Evolutionary conservation across 177 flowering plant genomes (phyloP).

Genomic region (Vitis hybrid): DNA sequence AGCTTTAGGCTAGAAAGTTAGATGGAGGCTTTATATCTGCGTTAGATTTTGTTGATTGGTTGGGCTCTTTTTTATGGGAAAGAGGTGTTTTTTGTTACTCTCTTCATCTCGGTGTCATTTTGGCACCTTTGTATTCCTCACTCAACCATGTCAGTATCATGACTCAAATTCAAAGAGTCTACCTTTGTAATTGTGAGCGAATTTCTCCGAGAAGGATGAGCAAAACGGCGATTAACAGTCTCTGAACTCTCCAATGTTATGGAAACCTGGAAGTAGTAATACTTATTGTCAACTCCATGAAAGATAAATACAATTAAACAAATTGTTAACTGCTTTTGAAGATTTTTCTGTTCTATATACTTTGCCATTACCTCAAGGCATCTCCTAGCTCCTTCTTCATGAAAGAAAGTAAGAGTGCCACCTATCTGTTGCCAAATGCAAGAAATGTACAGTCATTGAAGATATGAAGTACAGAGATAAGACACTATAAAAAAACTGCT

Average conservation of each 20-base stretch:
- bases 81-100: too few species aligned
- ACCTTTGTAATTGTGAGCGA: constrained; percentile 93
- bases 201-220: constrained; percentile 88
- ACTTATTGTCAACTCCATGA: not conserved
- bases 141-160: not conserved
- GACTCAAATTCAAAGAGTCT: not conserved
- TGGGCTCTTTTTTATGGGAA: too few species aligned
- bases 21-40: too few species aligned
- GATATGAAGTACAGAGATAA: not conserved
- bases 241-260: constrained; percentile 88
- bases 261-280: constrained; percentile 57
- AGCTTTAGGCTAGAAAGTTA: too few species aligned
- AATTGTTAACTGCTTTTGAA: not conserved
- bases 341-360: not conserved
- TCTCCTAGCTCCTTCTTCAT: constrained; percentile 83
- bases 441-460: constrained; percentile 5
- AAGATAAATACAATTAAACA: constrained; percentile 3
- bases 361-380: constrained; percentile 82
- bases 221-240: constrained; percentile 62
- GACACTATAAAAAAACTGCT: constrained; percentile 3
- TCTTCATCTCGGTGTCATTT: too few species aligned
- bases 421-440: constrained; percentile 61
- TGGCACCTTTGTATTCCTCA: not conserved
- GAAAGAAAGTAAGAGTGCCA: constrained; percentile 95
- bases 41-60: too few species aligned